Evolutionary conservation across 257 asterid species (phyloP), one percentile per base, ranked within the genome.

Genomic region (Solanum paucissectum): DNA sequence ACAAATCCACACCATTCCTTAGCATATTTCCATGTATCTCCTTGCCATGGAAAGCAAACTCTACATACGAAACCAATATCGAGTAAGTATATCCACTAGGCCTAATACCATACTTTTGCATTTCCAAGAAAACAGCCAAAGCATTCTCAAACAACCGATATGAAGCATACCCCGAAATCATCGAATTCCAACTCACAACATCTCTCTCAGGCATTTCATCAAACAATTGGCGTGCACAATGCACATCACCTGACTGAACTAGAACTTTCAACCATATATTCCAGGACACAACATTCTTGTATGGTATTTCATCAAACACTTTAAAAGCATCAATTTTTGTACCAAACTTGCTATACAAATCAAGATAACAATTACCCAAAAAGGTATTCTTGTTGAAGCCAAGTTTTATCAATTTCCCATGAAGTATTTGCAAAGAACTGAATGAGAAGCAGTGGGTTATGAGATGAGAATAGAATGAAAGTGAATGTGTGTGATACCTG

Each of bases 121-220:
- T 94, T 49, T 88, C 93, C 13, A 89, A 40, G 87, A 95, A 95
- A 18, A 90, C 2, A 37, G 85, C 92, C 92, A 93, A 86, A 14
- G 93, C 94, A 74, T 72, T 38, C 72, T 91, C 92, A 25, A 46
- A 83, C 83, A 89, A 55, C 73, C 95, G 95, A 86, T 34, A 40
- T 16, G 90, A 87, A 84, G 90, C 81, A 85, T 90, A 95, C 77
- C 94, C 98, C 9, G 95, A 93, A 87, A 95, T 91, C 66, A 95
- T 89, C 5, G 98, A 91, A 69, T 95, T 95, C 94, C 95, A 94
- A 90, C 96, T 93, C 87, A 95, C 98, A 60, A 87, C 91, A 87
- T 95, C 98, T 87, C 94, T 91, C 5, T 91, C 94, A 27, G 94
- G 94, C 96, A 95, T 95, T 92, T 86, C 91, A 86, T 94, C 95